phyloP scores from a whole-genome alignment of 345 rosid genomes.

The Populus pruinosa region DNA sequence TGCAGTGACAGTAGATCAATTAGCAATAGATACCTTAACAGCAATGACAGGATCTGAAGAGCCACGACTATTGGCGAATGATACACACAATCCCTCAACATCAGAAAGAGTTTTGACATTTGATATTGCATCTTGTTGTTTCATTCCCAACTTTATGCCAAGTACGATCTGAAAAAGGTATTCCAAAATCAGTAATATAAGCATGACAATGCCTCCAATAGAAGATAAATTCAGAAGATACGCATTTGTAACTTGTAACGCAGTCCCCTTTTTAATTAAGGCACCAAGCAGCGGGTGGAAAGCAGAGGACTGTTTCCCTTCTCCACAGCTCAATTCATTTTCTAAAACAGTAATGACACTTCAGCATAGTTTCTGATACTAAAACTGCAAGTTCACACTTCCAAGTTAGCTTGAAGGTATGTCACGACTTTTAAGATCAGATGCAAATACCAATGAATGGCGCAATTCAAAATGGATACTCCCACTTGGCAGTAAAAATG shows the following conservation, averaged over 20 bases:
- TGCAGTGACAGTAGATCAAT: neutral
- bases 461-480: neutral
- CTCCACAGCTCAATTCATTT: neutral
- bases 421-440: neutral
- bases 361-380: neutral
- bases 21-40: conserved; percentile 61
- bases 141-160: conserved; percentile 84
- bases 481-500: neutral
- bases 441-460: neutral
- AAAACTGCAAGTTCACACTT: neutral
- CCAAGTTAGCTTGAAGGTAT: neutral
- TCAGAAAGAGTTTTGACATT: conserved; percentile 88
- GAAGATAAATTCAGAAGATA: neutral
- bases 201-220: neutral
- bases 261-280: neutral
- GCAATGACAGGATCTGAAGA: conserved; percentile 82
- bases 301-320: neutral
- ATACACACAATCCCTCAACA: conserved; percentile 78
- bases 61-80: conserved; percentile 50
- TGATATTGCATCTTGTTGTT: conserved; percentile 60
- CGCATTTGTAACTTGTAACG: neutral
- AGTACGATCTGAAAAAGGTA: conserved; percentile 61
- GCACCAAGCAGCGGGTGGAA: neutral
- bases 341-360: neutral
- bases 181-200: conserved; percentile 13